phyloP scores from a whole-genome alignment of 2,329 filamentous ascomycete species.

The Akanthomyces muscarius region DNA sequence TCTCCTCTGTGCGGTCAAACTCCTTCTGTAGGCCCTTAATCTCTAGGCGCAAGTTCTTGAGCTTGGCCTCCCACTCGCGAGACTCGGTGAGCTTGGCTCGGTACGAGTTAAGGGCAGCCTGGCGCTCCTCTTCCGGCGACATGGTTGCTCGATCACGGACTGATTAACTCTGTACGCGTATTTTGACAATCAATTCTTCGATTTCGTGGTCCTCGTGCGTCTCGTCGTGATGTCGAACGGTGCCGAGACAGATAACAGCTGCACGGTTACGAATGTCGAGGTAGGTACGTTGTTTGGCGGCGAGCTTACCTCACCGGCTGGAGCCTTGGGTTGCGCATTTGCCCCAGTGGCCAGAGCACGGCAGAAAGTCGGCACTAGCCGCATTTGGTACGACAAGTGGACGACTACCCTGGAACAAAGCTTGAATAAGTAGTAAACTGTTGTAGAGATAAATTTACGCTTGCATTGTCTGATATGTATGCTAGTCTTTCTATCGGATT shows the following conservation, averaged over 20 bases:
- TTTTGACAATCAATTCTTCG: not conserved
- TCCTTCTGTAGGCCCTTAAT: slow-evolving; percentile 95
- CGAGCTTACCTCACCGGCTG: slow-evolving; percentile 41
- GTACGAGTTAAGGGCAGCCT: slow-evolving; percentile 72
- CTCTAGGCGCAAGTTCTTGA: slow-evolving; percentile 88
- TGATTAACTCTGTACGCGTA: slow-evolving; percentile 1
- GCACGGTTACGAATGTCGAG: slow-evolving; percentile 4
- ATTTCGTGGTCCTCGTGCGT: not conserved
- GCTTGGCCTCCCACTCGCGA: slow-evolving; percentile 96
- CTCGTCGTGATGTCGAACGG: not conserved
- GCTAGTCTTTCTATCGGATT: no score
- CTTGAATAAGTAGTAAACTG: not conserved
- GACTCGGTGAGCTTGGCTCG: slow-evolving; percentile 85
- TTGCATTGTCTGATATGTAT: no score
- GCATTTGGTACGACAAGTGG: not conserved
- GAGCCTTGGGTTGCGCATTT: slow-evolving; percentile 23
- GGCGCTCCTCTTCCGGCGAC: slow-evolving; percentile 55
- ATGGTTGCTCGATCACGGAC: slow-evolving; percentile 31
- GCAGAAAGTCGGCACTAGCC: slow-evolving; percentile 18
- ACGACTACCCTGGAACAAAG: not conserved
- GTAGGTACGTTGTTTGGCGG: slow-evolving; percentile 11
- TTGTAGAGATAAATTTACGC: no score
- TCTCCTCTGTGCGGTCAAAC: slow-evolving; percentile 95
- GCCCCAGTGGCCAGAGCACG: slow-evolving; percentile 12
- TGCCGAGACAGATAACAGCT: not conserved